Evolutionary conservation across 106 monocot genomes (phyloP).

Genomic region (Narthecium ossifragum): DNA sequence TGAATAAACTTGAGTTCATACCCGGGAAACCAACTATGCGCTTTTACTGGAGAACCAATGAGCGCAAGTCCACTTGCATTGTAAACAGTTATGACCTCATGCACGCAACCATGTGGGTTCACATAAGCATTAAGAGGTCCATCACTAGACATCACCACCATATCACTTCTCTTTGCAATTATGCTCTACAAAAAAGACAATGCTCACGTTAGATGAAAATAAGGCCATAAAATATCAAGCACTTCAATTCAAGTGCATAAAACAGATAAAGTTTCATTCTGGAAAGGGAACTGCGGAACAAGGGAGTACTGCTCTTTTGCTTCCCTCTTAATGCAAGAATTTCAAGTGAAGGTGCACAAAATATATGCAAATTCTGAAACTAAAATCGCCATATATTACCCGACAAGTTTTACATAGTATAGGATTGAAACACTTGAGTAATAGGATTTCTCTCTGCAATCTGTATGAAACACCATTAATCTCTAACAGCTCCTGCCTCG

Average conservation of each 20-base stretch:
- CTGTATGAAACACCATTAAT: slow-evolving; percentile 90
- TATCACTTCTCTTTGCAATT: slow-evolving; percentile 88
- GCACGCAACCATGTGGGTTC: slow-evolving; percentile 80
- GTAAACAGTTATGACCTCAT: slow-evolving; percentile 78
- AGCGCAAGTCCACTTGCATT: slow-evolving; percentile 61
- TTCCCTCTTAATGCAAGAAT: too few species aligned
- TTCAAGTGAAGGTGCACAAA: too few species aligned
- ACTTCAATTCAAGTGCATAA: too few species aligned
- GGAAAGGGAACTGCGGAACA: too few species aligned
- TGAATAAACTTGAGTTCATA: slow-evolving; percentile 24
- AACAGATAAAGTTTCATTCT: too few species aligned
- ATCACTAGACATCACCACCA: slow-evolving; percentile 94
- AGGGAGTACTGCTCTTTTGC: too few species aligned
- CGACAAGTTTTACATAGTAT: slow-evolving; percentile 72
- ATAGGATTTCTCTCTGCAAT: slow-evolving; percentile 78
- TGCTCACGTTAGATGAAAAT: too few species aligned
- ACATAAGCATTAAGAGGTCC: slow-evolving; percentile 96
- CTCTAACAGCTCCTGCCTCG: slow-evolving; percentile 88
- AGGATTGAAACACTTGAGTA: slow-evolving; percentile 71
- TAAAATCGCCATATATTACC: slow-evolving; percentile 30
- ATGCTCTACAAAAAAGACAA: slow-evolving; percentile 51
- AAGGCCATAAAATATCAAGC: too few species aligned
- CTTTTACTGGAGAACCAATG: slow-evolving; percentile 47
- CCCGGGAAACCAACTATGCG: slow-evolving; percentile 99
- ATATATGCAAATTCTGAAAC: not conserved